Evolutionary conservation across 1,139 yeast species (phyloP), one percentile per base, ranked within the genome.

Genomic region (Yamadazyma friedrichii): DNA sequence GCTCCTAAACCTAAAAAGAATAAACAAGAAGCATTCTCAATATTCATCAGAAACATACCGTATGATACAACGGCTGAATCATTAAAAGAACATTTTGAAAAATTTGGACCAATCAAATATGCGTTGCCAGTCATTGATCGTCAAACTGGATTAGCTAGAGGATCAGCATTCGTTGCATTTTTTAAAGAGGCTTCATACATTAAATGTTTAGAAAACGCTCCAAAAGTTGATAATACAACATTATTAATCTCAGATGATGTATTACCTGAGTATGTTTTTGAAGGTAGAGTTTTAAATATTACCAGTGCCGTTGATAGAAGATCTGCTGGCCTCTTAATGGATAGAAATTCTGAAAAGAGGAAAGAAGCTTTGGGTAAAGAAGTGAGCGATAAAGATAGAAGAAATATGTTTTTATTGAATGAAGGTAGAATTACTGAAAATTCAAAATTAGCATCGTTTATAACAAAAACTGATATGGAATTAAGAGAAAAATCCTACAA

Each of bases 81-180:
- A 1, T 71, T 93, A 33, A 74, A 72, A 44, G 87, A 82, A 41
- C 98, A 93, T 58, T 93, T 93, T 57, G 65, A 72, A 43, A 76
- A 79, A 51, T 89, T 93, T 58, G 99, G 99, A 9, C 77, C 87
- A 9, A 91, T 93, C 26, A 84, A 86, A 53, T 93, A 89, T 59
- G 98, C 98, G 0, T 73, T 93, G 38, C 97, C 98, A 0, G 98
- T 94, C 9, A 74, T 84, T 50, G 99, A 94, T 58, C 85, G 75
- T 56, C 84, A 74, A 43, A 83, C 96, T 2, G 95, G 95, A 4
- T 70, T 88, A 45, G 89, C 98, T 9, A 87, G 76, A 59, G 99
- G 99, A 42, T 85, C 96, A 1, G 99, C 97, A 0, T 93, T 93
- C 59, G 96, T 93, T 34, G 96, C 96, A 0, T 93, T 93, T 59